These are phyloP conservation scores for Alternaria dauci DNA, from an alignment of 2,329 filamentous ascomycete species.

Conservation along the genomic window DNA sequence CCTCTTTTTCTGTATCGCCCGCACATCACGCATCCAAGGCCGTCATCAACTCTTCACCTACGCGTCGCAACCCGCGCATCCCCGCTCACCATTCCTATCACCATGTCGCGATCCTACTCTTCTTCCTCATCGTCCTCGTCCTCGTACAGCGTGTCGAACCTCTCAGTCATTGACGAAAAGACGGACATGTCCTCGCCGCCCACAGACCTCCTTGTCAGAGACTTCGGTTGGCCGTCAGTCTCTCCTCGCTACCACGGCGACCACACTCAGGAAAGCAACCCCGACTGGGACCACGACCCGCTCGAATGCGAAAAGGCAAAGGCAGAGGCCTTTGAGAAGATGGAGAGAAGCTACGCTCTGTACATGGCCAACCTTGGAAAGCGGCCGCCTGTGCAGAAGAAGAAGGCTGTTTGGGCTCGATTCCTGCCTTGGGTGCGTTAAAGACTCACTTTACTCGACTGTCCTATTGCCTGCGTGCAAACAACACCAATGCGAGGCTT, in stretches of 20 bases:
- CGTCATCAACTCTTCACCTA: conserved; percentile 8
- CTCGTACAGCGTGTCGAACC: conserved; percentile 19
- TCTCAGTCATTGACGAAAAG: conserved; percentile 25
- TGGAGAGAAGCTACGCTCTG: conserved; percentile 34
- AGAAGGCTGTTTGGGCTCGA: conserved; percentile 31
- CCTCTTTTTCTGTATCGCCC: neutral
- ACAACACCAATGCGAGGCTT: neutral
- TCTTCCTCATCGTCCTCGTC: conserved; percentile 11
- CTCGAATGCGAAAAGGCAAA: conserved; percentile 31
- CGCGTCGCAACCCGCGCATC: conserved; percentile 12
- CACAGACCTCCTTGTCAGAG: conserved; percentile 25
- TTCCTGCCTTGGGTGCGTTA: conserved; percentile 29
- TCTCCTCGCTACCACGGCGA: conserved; percentile 37
- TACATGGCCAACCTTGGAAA: conserved; percentile 33
- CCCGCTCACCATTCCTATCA: conserved; percentile 1
- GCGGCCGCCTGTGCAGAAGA: conserved; percentile 23
- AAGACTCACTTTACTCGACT: neutral
- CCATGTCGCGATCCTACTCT: conserved; percentile 17
- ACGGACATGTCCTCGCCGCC: conserved; percentile 13
- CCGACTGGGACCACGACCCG: conserved; percentile 35
- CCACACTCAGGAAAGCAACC: conserved; percentile 39
- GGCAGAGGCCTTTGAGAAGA: conserved; percentile 34
- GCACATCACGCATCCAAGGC: conserved; percentile 3
- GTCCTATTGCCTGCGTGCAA: neutral
- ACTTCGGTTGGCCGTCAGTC: conserved; percentile 34